Evolutionary conservation across 257 asterid species (phyloP).

Genomic region (Galeopsis tetrahit): DNA sequence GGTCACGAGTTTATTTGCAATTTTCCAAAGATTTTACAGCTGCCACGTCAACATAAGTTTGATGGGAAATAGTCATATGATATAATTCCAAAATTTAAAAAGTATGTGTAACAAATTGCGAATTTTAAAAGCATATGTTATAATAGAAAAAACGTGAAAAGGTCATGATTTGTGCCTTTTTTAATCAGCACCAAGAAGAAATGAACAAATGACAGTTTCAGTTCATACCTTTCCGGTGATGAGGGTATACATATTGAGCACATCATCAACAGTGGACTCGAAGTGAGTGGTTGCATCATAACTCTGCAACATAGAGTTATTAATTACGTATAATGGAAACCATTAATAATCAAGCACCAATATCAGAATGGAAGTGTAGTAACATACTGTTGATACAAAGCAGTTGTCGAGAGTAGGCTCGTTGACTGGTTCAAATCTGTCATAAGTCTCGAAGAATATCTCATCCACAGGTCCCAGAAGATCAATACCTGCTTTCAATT

Average conservation of each 20-base stretch:
- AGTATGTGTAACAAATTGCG: too few relatives aligned
- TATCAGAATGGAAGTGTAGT: constrained; percentile 23
- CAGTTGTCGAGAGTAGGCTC: constrained; percentile 88
- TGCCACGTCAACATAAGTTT: too few relatives aligned
- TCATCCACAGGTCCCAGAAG: constrained; percentile 98
- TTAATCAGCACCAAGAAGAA: too few relatives aligned
- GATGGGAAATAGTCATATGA: too few relatives aligned
- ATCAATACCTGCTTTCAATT: constrained; percentile 86
- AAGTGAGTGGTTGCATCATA: constrained; percentile 75
- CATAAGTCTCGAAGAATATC: constrained; percentile 86
- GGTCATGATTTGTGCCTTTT: too few relatives aligned
- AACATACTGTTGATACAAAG: constrained; percentile 85
- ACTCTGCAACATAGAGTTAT: constrained; percentile 47
- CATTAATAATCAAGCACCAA: constrained; percentile 15
- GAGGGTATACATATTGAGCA: constrained; percentile 64
- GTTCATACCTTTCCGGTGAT: constrained; percentile 68
- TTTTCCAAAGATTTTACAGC: too few relatives aligned
- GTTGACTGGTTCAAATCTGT: constrained; percentile 86
- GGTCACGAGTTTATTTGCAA: too few relatives aligned
- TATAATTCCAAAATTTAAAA: too few relatives aligned
- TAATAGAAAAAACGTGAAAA: too few relatives aligned
- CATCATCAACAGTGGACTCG: constrained; percentile 68
- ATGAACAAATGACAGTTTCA: background rate
- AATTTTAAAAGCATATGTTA: too few relatives aligned
- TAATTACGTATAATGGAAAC: constrained; percentile 29